Percentiles rank a stretch among this genome's conserved stretches.
These are phyloP conservation scores for Pleurotus eryngii DNA, from an alignment of 768 basidiomycete species.

Conservation along the genomic window DNA sequence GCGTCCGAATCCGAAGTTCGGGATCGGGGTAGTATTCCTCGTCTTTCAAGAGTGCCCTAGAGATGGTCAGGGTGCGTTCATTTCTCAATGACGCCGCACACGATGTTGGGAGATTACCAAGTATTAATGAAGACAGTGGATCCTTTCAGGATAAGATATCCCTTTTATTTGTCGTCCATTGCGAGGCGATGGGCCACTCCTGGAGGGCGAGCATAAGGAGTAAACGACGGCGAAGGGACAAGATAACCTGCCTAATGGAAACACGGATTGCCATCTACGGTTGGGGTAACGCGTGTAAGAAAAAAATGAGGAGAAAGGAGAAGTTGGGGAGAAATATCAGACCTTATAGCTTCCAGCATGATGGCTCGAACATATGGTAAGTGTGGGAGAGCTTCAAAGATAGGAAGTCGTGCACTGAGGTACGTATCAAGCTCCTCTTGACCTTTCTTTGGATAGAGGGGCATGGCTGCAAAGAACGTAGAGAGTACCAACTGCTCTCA, in stretches of 20 bases:
- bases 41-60: slow-evolving; percentile 17
- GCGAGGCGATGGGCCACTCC: slow-evolving; percentile 8
- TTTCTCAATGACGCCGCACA: too few relatives aligned
- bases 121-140: slow-evolving; percentile 18
- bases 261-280: slow-evolving; percentile 9
- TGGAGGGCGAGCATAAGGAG: slow-evolving; percentile 8
- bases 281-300: too few relatives aligned
- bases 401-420: slow-evolving; percentile 25
- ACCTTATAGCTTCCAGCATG: slow-evolving; percentile 24
- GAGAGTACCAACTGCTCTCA: slow-evolving; percentile 22
- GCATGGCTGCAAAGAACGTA: slow-evolving; percentile 25
- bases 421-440: slow-evolving; percentile 29
- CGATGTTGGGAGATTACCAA: slow-evolving; percentile 24
- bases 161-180: slow-evolving; percentile 28
- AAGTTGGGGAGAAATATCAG: too few relatives aligned
- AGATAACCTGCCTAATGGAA: slow-evolving; percentile 11
- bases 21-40: slow-evolving; percentile 25
- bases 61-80: too few relatives aligned
- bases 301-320: too few relatives aligned
- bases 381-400: slow-evolving; percentile 20
- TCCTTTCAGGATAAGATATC: slow-evolving; percentile 17
- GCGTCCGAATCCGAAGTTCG: slow-evolving; percentile 37
- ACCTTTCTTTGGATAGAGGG: slow-evolving; percentile 23
- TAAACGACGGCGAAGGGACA: background rate
- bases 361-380: slow-evolving; percentile 32